phyloP scores from a whole-genome alignment of 2,329 filamentous ascomycete genomes.

The Thyridium curvatum region DNA sequence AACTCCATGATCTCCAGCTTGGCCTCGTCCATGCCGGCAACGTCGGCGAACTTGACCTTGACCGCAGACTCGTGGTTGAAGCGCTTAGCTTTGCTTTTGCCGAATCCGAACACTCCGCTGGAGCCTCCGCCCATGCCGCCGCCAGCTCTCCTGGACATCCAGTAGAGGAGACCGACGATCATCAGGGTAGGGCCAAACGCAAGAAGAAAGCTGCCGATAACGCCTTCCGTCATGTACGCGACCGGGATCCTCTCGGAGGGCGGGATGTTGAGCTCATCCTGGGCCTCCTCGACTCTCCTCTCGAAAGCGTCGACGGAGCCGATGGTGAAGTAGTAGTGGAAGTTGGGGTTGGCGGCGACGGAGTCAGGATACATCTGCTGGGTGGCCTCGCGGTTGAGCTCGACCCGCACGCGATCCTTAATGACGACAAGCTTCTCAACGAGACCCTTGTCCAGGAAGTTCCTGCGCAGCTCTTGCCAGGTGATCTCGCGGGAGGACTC shows the following conservation, averaged over 20 bases:
- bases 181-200: slow-evolving; percentile 81
- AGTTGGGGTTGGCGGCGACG: slow-evolving; percentile 58
- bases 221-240: slow-evolving; percentile 74
- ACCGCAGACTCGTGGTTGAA: slow-evolving; percentile 97
- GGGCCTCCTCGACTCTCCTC: slow-evolving; percentile 78
- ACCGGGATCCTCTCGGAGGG: slow-evolving; percentile 86
- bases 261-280: slow-evolving; percentile 81
- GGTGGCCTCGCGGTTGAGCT: slow-evolving; percentile 70
- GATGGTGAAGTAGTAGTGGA: slow-evolving; percentile 91
- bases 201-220: slow-evolving; percentile 65
- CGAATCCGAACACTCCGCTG: slow-evolving; percentile 89
- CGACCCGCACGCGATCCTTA: slow-evolving; percentile 65
- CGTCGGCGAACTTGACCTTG: slow-evolving; percentile 95
- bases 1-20: slow-evolving; percentile 99
- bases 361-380: slow-evolving; percentile 71
- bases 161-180: slow-evolving; percentile 77
- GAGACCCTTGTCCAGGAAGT: slow-evolving; percentile 91
- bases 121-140: slow-evolving; percentile 57
- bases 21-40: slow-evolving; percentile 96
- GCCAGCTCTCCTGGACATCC: slow-evolving; percentile 68
- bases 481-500: slow-evolving; percentile 70
- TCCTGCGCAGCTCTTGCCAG: slow-evolving; percentile 92
- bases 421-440: slow-evolving; percentile 89
- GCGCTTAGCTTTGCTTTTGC: slow-evolving; percentile 90
- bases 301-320: slow-evolving; percentile 93